phyloP scores from a whole-genome alignment of 75 land plant species.

The Selaginella moellendorffii region DNA sequence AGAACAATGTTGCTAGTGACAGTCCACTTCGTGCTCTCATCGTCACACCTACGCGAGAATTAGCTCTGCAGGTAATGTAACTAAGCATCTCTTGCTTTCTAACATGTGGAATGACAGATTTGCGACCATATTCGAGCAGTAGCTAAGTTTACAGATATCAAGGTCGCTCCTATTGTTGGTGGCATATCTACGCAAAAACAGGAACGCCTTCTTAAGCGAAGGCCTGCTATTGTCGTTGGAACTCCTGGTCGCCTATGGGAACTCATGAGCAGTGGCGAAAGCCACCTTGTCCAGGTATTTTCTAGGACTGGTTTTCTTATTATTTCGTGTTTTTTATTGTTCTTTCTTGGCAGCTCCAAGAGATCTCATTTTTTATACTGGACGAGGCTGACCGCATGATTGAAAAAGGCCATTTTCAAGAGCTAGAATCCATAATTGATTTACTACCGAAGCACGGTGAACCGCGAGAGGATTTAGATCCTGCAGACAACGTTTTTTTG shows the following conservation, averaged over 20 bases:
- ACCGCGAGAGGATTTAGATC: not conserved
- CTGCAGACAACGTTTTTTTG: not conserved
- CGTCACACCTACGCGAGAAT: constrained; percentile 87
- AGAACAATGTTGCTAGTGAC: constrained; percentile 8
- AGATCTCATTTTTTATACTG: constrained; percentile 87
- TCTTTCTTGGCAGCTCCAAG: constrained; percentile 46
- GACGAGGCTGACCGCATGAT: constrained; percentile 99
- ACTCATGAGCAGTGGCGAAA: constrained; percentile 77
- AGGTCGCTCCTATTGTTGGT: constrained; percentile 86
- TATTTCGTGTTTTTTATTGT: constrained; percentile 9
- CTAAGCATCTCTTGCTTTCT: constrained; percentile 5
- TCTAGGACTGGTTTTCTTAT: not conserved
- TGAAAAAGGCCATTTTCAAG: constrained; percentile 88
- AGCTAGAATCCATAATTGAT: constrained; percentile 88
- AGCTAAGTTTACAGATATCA: constrained; percentile 37
- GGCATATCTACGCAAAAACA: constrained; percentile 92
- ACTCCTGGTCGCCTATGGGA: constrained; percentile 98
- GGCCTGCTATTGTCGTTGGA: constrained; percentile 83
- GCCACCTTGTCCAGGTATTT: constrained; percentile 72
- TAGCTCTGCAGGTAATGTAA: constrained; percentile 78
- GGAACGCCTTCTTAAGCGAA: constrained; percentile 61
- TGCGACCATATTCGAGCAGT: constrained; percentile 76
- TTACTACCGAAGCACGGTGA: constrained; percentile 41
- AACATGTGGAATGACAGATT: constrained; percentile 30
- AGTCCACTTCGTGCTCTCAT: constrained; percentile 73